phyloP scores from a whole-genome alignment of 2,329 filamentous ascomycete genomes.

The Hymenoscyphus fructigenus region DNA sequence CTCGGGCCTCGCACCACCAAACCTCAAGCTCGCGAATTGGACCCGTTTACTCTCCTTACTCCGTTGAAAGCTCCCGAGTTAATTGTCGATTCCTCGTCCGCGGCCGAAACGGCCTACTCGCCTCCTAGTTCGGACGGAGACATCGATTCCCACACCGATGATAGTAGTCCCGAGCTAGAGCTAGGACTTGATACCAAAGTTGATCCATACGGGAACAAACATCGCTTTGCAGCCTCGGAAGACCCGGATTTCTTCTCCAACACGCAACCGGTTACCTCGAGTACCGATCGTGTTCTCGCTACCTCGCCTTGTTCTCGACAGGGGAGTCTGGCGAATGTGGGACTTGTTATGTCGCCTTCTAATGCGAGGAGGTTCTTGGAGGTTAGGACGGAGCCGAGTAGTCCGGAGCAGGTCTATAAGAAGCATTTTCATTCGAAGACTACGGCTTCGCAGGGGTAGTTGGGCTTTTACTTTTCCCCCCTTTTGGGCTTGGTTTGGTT shows the following conservation, averaged over 20 bases:
- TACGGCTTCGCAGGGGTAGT: not conserved
- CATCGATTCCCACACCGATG: slow-evolving; percentile 34
- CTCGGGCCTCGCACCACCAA: slow-evolving; percentile 16
- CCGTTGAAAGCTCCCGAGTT: slow-evolving; percentile 14
- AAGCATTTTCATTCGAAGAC: not conserved
- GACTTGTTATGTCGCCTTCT: slow-evolving; percentile 10
- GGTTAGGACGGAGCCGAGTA: slow-evolving; percentile 10
- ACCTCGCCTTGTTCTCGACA: slow-evolving; percentile 26
- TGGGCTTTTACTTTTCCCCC: too few relatives aligned
- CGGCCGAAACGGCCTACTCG: slow-evolving; percentile 32
- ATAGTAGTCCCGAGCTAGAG: slow-evolving; percentile 31
- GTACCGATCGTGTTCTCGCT: slow-evolving; percentile 32
- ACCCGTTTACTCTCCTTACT: slow-evolving; percentile 20
- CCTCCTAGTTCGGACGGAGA: slow-evolving; percentile 32
- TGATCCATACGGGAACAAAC: slow-evolving; percentile 7
- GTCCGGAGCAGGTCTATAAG: slow-evolving; percentile 26
- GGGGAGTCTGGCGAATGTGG: slow-evolving; percentile 8
- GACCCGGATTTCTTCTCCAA: slow-evolving; percentile 32
- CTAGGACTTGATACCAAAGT: slow-evolving; percentile 13
- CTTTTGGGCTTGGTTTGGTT: too few relatives aligned
- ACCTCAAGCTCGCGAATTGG: slow-evolving; percentile 17
- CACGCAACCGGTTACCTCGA: slow-evolving; percentile 32
- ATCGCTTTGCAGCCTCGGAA: not conserved
- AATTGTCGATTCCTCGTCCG: slow-evolving; percentile 29
- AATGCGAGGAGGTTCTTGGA: not conserved